These are phyloP conservation scores for Cutaneotrichosporon dermatis DNA, from an alignment of 1,284 basidiomycete genomes.

Conservation along the genomic window DNA sequence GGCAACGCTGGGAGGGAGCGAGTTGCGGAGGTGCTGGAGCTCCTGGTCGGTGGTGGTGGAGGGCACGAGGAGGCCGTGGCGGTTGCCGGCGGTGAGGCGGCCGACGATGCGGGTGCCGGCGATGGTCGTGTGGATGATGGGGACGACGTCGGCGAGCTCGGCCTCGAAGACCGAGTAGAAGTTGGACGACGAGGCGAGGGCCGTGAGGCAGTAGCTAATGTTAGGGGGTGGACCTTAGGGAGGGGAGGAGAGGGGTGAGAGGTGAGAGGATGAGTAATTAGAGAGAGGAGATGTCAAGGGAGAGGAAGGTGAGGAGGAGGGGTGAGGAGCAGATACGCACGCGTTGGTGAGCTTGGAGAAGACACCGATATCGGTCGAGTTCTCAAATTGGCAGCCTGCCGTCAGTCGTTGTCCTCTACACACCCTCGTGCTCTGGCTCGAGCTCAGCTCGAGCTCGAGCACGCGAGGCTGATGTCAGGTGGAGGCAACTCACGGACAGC, in stretches of 20 bases:
- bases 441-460: too few relatives aligned
- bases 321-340: constrained; percentile 30
- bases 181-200: constrained; percentile 92
- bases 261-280: too few relatives aligned
- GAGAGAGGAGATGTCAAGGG: too few relatives aligned
- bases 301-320: background rate
- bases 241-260: too few relatives aligned
- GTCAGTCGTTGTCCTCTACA: constrained; percentile 1
- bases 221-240: background rate
- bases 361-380: constrained; percentile 92
- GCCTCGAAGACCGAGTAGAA: constrained; percentile 97
- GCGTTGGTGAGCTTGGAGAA: constrained; percentile 91
- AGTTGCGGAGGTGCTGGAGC: constrained; percentile 93
- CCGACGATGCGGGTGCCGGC: constrained; percentile 93
- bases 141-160: constrained; percentile 88
- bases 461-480: background rate
- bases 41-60: constrained; percentile 96
- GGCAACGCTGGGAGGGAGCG: constrained; percentile 84
- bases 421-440: too few relatives aligned
- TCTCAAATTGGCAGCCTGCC: constrained; percentile 87
- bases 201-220: constrained; percentile 77
- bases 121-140: constrained; percentile 95
- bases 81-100: constrained; percentile 87
- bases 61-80: constrained; percentile 93
- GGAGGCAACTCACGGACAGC: constrained; percentile 52